A percentile compares a stretch with the other conserved stretches of the same genome.
phyloP scores from a whole-genome alignment of 2,329 filamentous ascomycete species.

The Lasiodiplodia hormozganensis region DNA sequence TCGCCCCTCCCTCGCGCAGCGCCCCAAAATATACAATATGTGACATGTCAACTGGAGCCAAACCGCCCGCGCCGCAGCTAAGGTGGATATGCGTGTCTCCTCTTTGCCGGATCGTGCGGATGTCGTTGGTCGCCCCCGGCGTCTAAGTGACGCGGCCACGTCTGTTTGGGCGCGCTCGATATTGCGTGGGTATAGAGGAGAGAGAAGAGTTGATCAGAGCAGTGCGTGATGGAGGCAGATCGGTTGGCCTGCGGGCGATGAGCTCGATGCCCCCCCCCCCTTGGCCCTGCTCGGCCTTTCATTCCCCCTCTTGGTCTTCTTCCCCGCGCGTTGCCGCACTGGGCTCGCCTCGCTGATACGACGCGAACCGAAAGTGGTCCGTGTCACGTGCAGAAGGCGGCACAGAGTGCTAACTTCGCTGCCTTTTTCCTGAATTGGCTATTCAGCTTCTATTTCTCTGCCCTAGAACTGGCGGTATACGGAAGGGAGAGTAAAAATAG shows the following conservation, averaged over 20 bases:
- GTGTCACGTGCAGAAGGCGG: slow-evolving; percentile 21
- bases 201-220: not conserved
- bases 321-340: not conserved
- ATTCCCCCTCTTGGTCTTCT: not conserved
- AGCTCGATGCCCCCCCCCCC: slow-evolving; percentile 3
- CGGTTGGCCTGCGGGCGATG: not conserved
- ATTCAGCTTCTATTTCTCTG: too few species aligned
- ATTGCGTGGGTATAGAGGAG: slow-evolving; percentile 7
- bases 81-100: slow-evolving; percentile 1
- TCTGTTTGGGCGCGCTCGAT: not conserved
- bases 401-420: not conserved
- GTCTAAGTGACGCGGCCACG: slow-evolving; percentile 12
- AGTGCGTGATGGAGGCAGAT: slow-evolving; percentile 1
- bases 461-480: not conserved
- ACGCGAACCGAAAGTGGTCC: slow-evolving; percentile 15
- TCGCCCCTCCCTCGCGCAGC: not conserved
- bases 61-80: slow-evolving; percentile 10
- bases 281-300: not conserved
- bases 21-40: not conserved
- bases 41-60: slow-evolving; percentile 1
- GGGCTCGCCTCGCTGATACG: slow-evolving; percentile 6
- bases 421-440: not conserved
- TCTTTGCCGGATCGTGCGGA: slow-evolving; percentile 4
- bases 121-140: not conserved
- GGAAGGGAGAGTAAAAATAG: not conserved